Evolutionary conservation across 148 eudicot genomes (phyloP), one percentile per base, ranked within the genome.

Genomic region (Pharnaceum exiguum): DNA sequence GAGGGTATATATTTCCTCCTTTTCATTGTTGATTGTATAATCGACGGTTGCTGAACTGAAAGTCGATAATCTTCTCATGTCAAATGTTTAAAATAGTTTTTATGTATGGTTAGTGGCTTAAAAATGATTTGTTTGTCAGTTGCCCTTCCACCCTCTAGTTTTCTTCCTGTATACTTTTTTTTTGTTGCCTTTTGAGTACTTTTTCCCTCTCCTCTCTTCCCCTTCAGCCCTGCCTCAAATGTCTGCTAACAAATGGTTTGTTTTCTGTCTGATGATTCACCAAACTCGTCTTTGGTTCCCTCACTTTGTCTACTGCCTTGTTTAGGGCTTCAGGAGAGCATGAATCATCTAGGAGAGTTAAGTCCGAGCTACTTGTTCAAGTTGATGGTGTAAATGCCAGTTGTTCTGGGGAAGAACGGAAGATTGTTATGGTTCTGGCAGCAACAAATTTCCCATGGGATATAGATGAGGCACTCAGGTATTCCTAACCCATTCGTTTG

Each of bases 381-480:
- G 95, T 93, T 44, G 99, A 93, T 75, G 98, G 99, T 57, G 99
- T 86, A 23, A 93, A 70, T 71, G 79, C 74, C 59, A 77, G 87
- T 60, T 46, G 76, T 63, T 78, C 95, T 29, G 81, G 82, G 64
- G 99, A 93, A 83, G 99, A 93, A 56, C 99, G 99, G 51, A 93
- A 93, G 76, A 74, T 93, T 62, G 99, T 93, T 68, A 93, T 93
- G 99, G 99, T 93, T 70, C 65, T 93, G 76, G 99, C 99, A 33
- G 99, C 99, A 63, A 93, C 99, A 38, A 93, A 93, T 73, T 93
- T 93, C 66, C 98, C 96, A 1, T 91, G 98, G 98, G 98, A 93
- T 71, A 93, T 93, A 57, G 98, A 93, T 49, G 98, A 93, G 80
- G 98, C 98, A 33, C 75, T 93, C 70, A 88, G 96, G 98, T 93